Base-by-base conservation (phyloP, 2,329 filamentous ascomycete genomes). In the Phaeosphaeria sp. region DNA sequence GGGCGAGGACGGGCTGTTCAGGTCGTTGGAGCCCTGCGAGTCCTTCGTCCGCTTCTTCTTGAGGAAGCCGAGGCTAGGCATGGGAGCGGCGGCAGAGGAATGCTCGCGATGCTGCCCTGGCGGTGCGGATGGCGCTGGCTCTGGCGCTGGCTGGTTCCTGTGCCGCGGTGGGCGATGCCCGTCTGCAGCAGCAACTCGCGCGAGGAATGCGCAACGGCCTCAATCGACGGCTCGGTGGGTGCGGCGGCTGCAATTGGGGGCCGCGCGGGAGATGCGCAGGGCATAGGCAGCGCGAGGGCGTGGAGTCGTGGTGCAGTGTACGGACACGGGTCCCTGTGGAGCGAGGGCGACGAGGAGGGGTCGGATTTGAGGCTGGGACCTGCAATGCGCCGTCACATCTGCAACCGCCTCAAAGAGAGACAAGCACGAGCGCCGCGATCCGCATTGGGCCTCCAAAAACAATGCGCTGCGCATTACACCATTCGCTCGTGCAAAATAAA, bases 41-140 rank as follows among this genome's bases (percentile, higher is more conserved):
- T 97, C 93, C 87, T 93, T 96, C 82, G 93, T 96, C 87, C 93
- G 90, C 87, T 96, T 97, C 87, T 97, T 98, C 87, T 97, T 97
- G 78, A 98, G 88, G 77, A 97, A 93, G 80, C 92, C 92, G 84
- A 97, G 87, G 80, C 87, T 91, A 89, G 93, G 95, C 95, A 99
- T 98, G 79, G 72, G 69, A 65, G 73, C 73, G 71, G 55, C n/a
- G 44, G 22, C 25, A 47, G 52, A 55, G 60, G 54, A 52, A 56
- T 54, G 62, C n/a, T 13, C 5, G 17, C 61, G 57, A 56, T 22
- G 61, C 63, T 63, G 66, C 66, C 60, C 66, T 61, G 65, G 60
- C 50, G 56, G 52, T 46, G 39, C 51, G 43, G 42, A 11, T 44
- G 42, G n/a, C 4, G 42, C n/a, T 20, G 42, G 18, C 42, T 21